phyloP scores from a whole-genome alignment of 108 stramenopile genomes.

The Stephanodiscus triporus region DNA sequence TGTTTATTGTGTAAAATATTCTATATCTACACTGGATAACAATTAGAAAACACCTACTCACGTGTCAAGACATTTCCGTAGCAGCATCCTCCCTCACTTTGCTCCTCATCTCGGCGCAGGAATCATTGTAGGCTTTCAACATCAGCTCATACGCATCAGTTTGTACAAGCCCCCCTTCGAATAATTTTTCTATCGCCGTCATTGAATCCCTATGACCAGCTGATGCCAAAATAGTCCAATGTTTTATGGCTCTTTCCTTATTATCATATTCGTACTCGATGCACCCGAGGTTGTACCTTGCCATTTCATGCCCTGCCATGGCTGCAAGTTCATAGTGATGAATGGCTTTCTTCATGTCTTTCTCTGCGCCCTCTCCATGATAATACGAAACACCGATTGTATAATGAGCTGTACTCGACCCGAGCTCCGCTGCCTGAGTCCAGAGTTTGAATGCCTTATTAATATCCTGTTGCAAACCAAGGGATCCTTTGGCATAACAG shows the following conservation, averaged over 20 bases:
- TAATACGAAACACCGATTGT: too few species aligned
- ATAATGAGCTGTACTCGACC: background rate
- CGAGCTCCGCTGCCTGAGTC: background rate
- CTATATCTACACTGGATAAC: too few species aligned
- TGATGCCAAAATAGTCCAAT: constrained; percentile 8
- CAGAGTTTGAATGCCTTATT: background rate
- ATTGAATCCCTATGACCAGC: background rate
- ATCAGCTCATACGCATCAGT: background rate
- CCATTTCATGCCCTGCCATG: too few species aligned
- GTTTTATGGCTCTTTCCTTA: background rate
- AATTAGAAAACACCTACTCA: too few species aligned
- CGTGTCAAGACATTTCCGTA: background rate
- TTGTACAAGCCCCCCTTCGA: background rate
- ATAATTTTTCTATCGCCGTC: background rate
- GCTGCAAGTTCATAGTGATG: too few species aligned
- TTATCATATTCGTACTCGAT: background rate
- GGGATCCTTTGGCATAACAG: background rate
- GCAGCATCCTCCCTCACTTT: background rate
- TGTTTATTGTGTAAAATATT: too few species aligned
- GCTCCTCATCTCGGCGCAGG: background rate
- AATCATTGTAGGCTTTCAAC: background rate
- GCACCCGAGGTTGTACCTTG: too few species aligned
- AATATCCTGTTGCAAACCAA: background rate
- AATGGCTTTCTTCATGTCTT: too few species aligned
- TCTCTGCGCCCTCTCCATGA: too few species aligned